Percentiles rank a stretch among this genome's conserved stretches.
phyloP scores from a whole-genome alignment of 441 rosid genomes.

The Populus tomentosa region DNA sequence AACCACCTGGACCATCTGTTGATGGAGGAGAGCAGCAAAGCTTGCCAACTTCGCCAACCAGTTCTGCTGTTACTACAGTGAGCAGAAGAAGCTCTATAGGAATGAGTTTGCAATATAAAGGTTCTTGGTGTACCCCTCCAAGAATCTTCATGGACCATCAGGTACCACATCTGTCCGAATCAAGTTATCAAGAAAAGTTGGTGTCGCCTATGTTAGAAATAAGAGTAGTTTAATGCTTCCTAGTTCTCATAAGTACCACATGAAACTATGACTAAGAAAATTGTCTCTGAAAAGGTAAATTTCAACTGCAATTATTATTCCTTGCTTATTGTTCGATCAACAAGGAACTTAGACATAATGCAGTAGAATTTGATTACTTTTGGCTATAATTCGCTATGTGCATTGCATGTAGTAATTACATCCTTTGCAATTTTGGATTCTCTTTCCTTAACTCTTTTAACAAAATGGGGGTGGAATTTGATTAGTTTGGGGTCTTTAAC shows the following conservation, averaged over 20 bases:
- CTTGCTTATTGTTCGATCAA: neutral
- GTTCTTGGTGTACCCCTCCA: slow-evolving; percentile 95
- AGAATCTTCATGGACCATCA: slow-evolving; percentile 94
- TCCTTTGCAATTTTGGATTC: neutral
- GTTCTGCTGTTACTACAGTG: slow-evolving; percentile 85
- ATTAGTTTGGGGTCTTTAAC: slow-evolving; percentile 1
- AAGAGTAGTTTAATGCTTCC: neutral
- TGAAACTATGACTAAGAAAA: neutral
- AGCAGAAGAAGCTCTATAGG: slow-evolving; percentile 94
- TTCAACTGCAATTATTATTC: neutral
- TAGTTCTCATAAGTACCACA: neutral
- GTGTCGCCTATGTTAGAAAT: neutral
- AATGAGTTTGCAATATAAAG: slow-evolving; percentile 75
- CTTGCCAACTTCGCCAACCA: slow-evolving; percentile 70
- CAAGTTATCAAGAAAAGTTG: neutral
- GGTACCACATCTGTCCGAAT: slow-evolving; percentile 31
- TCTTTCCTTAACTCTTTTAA: neutral
- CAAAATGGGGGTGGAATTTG: neutral
- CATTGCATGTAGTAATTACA: neutral
- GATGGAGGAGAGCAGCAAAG: slow-evolving; percentile 76
- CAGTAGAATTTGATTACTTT: neutral
- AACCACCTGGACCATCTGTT: slow-evolving; percentile 67
- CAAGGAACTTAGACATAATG: neutral
- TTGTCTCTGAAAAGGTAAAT: neutral
- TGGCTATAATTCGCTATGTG: neutral